Evolutionary conservation across 2,329 filamentous ascomycete species (phyloP).

Genomic region (Xylariaceae sp.): DNA sequence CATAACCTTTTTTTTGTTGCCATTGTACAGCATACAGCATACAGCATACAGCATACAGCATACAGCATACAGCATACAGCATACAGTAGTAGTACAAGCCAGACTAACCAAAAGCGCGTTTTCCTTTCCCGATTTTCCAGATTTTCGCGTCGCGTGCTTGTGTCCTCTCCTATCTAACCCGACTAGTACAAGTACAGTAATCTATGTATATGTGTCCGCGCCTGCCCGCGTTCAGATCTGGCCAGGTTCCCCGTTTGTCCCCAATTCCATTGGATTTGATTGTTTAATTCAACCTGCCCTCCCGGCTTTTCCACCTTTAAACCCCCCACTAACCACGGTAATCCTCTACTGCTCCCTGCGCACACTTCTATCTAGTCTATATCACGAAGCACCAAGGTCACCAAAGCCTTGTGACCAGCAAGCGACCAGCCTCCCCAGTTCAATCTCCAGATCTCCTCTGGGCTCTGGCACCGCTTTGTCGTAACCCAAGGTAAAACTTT

Average conservation of each 20-base stretch:
- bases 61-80: too few species aligned
- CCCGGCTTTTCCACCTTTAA: not conserved
- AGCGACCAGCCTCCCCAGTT: too few species aligned
- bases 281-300: not conserved
- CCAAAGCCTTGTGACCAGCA: not conserved
- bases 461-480: too few species aligned
- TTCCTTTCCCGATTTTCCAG: constrained; percentile 8
- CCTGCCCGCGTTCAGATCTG: constrained; percentile 1
- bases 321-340: not conserved
- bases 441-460: too few species aligned
- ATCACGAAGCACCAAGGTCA: not conserved
- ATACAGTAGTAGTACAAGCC: too few species aligned
- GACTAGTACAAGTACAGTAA: not conserved
- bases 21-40: too few species aligned
- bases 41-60: too few species aligned
- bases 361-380: not conserved
- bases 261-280: not conserved
- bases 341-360: not conserved
- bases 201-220: constrained; percentile 9
- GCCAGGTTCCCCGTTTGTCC: not conserved
- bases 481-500: too few species aligned
- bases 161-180: not conserved
- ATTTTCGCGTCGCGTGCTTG: constrained; percentile 18
- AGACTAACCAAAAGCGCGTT: constrained; percentile 8
- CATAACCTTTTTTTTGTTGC: too few species aligned